Evolutionary conservation across 1,139 yeast species (phyloP).

Genomic region (Diutina catenulata): DNA sequence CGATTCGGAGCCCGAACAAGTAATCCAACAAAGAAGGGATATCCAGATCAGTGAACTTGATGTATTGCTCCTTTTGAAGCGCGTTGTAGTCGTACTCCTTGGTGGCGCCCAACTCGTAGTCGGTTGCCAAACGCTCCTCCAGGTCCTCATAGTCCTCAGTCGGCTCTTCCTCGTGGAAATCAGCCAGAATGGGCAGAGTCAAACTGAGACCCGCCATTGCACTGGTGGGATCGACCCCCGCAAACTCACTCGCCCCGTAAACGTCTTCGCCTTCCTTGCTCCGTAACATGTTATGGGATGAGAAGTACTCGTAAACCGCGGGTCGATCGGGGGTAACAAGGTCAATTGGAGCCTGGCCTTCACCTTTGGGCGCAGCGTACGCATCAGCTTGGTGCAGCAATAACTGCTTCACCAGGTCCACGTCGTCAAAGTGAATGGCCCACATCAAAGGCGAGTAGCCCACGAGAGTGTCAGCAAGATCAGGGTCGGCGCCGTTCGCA

Average conservation of each 20-base stretch:
- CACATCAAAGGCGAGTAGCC: constrained; percentile 35
- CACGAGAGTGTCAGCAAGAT: constrained; percentile 22
- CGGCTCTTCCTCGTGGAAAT: constrained; percentile 11
- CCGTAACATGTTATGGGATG: constrained; percentile 29
- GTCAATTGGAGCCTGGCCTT: constrained; percentile 21
- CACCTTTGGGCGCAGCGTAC: constrained; percentile 15
- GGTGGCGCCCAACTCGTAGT: not conserved
- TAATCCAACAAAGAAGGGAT: constrained; percentile 50
- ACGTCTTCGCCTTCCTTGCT: constrained; percentile 11
- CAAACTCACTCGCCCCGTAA: constrained; percentile 15
- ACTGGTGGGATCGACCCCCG: no score
- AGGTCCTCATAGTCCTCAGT: constrained; percentile 14
- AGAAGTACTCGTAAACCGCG: constrained; percentile 26
- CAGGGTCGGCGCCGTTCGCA: constrained; percentile 26
- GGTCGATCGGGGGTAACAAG: constrained; percentile 21
- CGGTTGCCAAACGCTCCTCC: constrained; percentile 9
- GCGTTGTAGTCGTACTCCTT: constrained; percentile 36
- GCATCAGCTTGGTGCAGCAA: constrained; percentile 34
- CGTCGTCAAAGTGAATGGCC: constrained; percentile 31
- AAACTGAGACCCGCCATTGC: no score
- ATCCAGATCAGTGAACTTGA: constrained; percentile 56
- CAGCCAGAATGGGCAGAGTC: constrained; percentile 33
- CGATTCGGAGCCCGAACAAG: constrained; percentile 31
- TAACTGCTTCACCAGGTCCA: constrained; percentile 23
- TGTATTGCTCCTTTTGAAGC: constrained; percentile 33